Conservation (phyloP, 176 grass and related monocot species). For the Juncus inflexus region DNA sequence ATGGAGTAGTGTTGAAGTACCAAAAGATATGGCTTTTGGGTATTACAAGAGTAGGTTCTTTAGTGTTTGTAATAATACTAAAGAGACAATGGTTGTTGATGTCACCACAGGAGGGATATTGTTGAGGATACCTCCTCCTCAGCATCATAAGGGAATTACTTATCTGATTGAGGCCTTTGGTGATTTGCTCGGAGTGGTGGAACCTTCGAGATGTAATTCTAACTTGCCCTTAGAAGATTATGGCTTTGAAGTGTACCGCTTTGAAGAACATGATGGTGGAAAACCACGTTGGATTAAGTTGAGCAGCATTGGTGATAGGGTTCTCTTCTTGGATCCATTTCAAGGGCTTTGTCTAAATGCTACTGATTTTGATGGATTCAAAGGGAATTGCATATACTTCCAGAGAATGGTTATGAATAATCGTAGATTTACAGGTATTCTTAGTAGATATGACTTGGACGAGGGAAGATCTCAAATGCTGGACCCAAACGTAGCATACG, state of each 20-base stretch:
- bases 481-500: not conserved
- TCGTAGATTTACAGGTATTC: not conserved
- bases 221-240: not conserved
- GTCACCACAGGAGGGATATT: not conserved
- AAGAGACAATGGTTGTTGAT: not conserved
- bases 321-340: constrained; percentile 6
- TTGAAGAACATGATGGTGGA: not conserved
- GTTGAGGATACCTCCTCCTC: not conserved
- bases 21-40: not conserved
- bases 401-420: not conserved
- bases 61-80: not conserved
- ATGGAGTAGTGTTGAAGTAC: not conserved
- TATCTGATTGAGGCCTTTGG: not conserved
- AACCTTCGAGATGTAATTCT: no score
- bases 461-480: not conserved
- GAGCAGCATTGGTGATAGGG: not conserved
- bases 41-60: not conserved
- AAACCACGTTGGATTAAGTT: not conserved
- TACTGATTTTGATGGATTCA: no score
- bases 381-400: no score
- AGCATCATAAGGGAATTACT: not conserved
- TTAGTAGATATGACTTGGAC: constrained; percentile 10
- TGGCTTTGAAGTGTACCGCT: not conserved
- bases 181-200: not conserved
- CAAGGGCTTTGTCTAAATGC: not conserved